These are phyloP conservation scores for Scytalidium sp. DNA, from an alignment of 2,329 filamentous ascomycete species.

Conservation along the genomic window DNA sequence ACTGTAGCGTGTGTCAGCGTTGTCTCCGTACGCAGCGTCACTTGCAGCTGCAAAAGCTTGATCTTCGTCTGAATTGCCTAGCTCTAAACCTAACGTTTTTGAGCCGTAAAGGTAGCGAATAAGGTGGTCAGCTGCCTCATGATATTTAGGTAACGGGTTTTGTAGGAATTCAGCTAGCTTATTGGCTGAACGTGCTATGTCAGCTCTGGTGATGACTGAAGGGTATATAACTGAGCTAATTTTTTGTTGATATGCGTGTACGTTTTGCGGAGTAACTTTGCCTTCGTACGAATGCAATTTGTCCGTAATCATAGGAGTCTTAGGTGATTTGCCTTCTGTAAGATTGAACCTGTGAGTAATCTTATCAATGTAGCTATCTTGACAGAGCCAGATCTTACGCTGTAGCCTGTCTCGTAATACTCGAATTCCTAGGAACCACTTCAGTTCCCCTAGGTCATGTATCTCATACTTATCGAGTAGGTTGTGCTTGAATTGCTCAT, in stretches of 20 bases:
- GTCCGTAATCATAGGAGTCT: conserved; percentile 12
- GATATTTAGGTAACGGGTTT: not conserved
- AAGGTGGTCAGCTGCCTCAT: not conserved
- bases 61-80: not conserved
- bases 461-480: conserved; percentile 23
- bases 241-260: no score
- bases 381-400: conserved; percentile 12
- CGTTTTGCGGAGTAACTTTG: not conserved
- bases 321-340: no score
- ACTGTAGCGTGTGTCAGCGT: not conserved
- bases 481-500: conserved; percentile 16
- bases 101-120: not conserved
- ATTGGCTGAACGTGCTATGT: conserved; percentile 6
- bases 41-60: not conserved
- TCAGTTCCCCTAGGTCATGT: conserved; percentile 17
- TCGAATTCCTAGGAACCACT: no score
- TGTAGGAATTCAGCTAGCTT: not conserved
- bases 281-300: not conserved
- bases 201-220: conserved; percentile 6
- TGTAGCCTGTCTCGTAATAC: conserved; percentile 13
- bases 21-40: conserved; percentile 2
- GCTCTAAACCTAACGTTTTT: not conserved
- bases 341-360: conserved; percentile 13
- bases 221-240: conserved; percentile 10
- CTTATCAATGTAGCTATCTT: conserved; percentile 21